A percentile compares a stretch with the other conserved stretches of the same genome.
Conservation (phyloP, 192 early-diverging fungal species). For the Coemansia sp. region DNA sequence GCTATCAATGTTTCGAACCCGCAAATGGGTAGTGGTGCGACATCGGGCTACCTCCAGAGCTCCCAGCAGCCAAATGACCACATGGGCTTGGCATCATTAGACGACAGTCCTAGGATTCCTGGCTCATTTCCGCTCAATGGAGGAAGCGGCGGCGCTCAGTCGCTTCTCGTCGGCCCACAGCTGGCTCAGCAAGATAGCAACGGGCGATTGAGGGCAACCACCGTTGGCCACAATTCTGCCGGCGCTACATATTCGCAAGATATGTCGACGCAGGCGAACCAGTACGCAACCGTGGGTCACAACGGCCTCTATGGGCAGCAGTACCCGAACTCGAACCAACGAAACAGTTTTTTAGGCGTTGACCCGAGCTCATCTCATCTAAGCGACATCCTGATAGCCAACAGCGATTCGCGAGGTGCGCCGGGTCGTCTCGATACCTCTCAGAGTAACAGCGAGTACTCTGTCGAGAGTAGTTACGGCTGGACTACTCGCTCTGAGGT, state of each 20-base stretch:
- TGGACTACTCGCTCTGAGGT: slow-evolving; percentile 44
- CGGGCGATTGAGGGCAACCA: slow-evolving; percentile 24
- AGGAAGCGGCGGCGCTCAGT: slow-evolving; percentile 6
- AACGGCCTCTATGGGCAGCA: slow-evolving; percentile 1
- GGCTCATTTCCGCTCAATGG: slow-evolving; percentile 31
- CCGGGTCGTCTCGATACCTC: slow-evolving; percentile 49
- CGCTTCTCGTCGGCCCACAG: slow-evolving; percentile 14
- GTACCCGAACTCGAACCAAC: slow-evolving; percentile 9
- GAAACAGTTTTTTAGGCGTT: slow-evolving; percentile 57
- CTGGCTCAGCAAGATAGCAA: slow-evolving; percentile 12
- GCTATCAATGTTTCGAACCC: background rate
- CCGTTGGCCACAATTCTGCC: slow-evolving; percentile 17
- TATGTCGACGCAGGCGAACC: background rate
- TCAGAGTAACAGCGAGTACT: slow-evolving; percentile 40
- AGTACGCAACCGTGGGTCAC: slow-evolving; percentile 7
- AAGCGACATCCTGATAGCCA: slow-evolving; percentile 29
- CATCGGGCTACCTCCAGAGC: background rate
- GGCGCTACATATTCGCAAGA: background rate
- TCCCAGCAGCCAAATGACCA: background rate
- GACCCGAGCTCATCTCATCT: slow-evolving; percentile 53
- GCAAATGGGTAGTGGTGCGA: background rate
- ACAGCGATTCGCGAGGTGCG: slow-evolving; percentile 39
- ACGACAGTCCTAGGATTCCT: slow-evolving; percentile 17
- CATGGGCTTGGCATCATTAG: background rate
- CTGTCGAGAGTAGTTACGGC: slow-evolving; percentile 35